phyloP scores from a whole-genome alignment of 805 yeast genomes.

The Saccharomycopsis fodiens region DNA sequence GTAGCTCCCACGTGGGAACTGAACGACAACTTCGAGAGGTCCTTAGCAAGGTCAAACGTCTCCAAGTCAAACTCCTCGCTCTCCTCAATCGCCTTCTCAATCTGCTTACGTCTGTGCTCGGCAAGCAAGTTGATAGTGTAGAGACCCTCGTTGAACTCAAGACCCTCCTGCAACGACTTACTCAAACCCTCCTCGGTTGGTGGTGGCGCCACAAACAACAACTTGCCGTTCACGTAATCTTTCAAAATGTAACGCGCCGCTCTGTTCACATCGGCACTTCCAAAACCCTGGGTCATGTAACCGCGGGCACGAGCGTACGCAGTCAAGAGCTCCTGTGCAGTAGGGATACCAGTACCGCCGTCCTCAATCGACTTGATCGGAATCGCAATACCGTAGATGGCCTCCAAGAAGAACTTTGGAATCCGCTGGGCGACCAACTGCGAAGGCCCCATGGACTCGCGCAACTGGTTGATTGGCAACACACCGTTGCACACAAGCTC shows the following conservation, averaged over 20 bases:
- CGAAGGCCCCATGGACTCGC: constrained; percentile 87
- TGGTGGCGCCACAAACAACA: constrained; percentile 82
- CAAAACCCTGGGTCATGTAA: constrained; percentile 94
- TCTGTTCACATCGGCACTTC: constrained; percentile 93
- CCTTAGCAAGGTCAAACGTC: constrained; percentile 58
- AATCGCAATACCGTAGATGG: constrained; percentile 87
- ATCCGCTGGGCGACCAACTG: constrained; percentile 79
- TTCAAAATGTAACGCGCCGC: constrained; percentile 88
- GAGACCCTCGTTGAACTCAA: constrained; percentile 66
- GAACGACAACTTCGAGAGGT: constrained; percentile 66
- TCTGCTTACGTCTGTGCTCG: constrained; percentile 65
- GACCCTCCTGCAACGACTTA: constrained; percentile 42
- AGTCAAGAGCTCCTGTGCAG: constrained; percentile 78
- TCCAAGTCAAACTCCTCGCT: constrained; percentile 35
- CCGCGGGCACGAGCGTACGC: constrained; percentile 97
- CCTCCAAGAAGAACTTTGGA: constrained; percentile 84
- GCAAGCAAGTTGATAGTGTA: constrained; percentile 62
- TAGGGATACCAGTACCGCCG: constrained; percentile 86
- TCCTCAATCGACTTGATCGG: constrained; percentile 68
- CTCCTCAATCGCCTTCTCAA: constrained; percentile 50
- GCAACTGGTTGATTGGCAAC: constrained; percentile 93
- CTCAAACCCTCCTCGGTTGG: constrained; percentile 60
- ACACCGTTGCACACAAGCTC: constrained; percentile 98
- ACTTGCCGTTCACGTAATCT: constrained; percentile 90
- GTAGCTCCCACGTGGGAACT: constrained; percentile 63